Conservation (phyloP, 176 grass and related monocot species). For the Paspalum vaginatum region DNA sequence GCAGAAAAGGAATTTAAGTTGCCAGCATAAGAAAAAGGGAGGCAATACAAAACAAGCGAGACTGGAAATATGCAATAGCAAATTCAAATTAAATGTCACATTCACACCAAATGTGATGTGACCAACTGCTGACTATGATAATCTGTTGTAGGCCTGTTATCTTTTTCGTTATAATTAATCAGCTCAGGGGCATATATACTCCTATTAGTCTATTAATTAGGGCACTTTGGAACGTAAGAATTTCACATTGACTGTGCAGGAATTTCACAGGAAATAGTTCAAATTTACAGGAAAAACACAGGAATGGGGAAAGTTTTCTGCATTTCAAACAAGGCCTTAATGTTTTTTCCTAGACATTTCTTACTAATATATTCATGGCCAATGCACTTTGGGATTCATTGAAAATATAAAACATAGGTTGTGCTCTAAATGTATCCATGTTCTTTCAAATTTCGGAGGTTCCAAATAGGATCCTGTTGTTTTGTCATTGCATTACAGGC, state of each 20-base stretch:
- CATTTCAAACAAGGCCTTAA: too few species aligned
- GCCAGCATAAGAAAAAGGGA: slow-evolving; percentile 16
- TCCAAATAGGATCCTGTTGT: slow-evolving; percentile 8
- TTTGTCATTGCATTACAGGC: slow-evolving; percentile 18
- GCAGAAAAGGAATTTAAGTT: slow-evolving; percentile 8
- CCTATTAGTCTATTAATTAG: background rate
- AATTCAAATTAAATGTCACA: background rate
- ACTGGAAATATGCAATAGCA: background rate
- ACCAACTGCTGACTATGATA: background rate
- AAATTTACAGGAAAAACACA: too few species aligned
- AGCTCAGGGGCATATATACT: slow-evolving; percentile 26
- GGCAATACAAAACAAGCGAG: slow-evolving; percentile 20
- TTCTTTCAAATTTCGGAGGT: slow-evolving; percentile 4
- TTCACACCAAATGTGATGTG: background rate
- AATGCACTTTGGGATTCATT: background rate
- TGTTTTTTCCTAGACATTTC: background rate
- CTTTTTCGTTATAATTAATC: slow-evolving; percentile 7
- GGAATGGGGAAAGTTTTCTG: too few species aligned
- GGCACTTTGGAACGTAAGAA: too few species aligned
- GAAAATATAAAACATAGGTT: background rate
- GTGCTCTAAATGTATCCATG: background rate
- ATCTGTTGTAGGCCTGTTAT: slow-evolving; percentile 5
- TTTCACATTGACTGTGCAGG: too few species aligned
- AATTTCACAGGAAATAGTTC: too few species aligned
- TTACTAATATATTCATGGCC: slow-evolving; percentile 9